A percentile compares a stretch with the other conserved stretches of the same genome.
phyloP scores from a whole-genome alignment of 2,329 filamentous ascomycete species.

The Colletotrichum spinosum region DNA sequence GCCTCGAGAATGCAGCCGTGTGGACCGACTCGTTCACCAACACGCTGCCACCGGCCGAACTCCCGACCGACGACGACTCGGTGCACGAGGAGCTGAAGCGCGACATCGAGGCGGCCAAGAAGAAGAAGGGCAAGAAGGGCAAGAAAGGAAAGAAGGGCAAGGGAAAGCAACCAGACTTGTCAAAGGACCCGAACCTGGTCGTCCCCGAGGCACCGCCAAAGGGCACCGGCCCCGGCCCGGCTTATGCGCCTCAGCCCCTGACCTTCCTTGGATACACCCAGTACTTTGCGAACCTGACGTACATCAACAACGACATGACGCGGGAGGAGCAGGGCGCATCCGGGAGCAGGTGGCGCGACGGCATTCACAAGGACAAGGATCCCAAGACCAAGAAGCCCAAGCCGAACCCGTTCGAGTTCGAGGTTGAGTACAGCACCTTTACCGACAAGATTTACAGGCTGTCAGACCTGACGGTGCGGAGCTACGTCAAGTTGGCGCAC shows the following conservation, averaged over 20 bases:
- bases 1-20: slow-evolving; percentile 69
- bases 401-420: slow-evolving; percentile 75
- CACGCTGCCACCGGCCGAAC: not conserved
- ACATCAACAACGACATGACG: slow-evolving; percentile 80
- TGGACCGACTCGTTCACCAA: slow-evolving; percentile 54
- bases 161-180: slow-evolving; percentile 59
- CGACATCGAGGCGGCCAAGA: slow-evolving; percentile 46
- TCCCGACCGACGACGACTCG: slow-evolving; percentile 35
- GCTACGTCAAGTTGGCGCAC: slow-evolving; percentile 82
- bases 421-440: slow-evolving; percentile 89
- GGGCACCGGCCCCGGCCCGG: slow-evolving; percentile 82
- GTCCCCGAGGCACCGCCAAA: slow-evolving; percentile 80
- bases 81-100: slow-evolving; percentile 45
- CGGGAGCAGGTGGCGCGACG: slow-evolving; percentile 68
- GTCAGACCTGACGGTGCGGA: slow-evolving; percentile 85
- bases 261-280: slow-evolving; percentile 86
- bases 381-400: slow-evolving; percentile 64
- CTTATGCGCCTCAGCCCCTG: slow-evolving; percentile 87
- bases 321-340: slow-evolving; percentile 46
- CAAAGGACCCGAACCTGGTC: slow-evolving; percentile 69
- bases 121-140: slow-evolving; percentile 54
- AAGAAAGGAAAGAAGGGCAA: slow-evolving; percentile 52
- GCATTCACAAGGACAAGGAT: slow-evolving; percentile 71
- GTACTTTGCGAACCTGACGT: slow-evolving; percentile 94
- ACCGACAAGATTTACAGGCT: slow-evolving; percentile 81